Conservation (phyloP, 257 asterid species). For the Przewalskia tangutica region DNA sequence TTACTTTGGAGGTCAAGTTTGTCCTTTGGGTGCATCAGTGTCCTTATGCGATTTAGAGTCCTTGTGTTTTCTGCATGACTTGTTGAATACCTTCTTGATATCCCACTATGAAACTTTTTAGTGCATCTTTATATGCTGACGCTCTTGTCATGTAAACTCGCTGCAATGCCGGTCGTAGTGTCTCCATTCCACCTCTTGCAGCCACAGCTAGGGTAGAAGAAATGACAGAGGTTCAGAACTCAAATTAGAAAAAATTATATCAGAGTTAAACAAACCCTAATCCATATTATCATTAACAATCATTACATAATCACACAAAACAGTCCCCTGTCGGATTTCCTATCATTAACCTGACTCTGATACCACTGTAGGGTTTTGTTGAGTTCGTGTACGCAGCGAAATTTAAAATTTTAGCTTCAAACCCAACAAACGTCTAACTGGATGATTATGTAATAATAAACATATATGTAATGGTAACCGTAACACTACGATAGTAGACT, state of each 20-base stretch:
- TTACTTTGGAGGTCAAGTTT: not conserved
- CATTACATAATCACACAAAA: too few relatives aligned
- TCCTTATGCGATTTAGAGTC: slow-evolving; percentile 25
- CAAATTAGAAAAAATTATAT: not conserved
- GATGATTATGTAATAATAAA: too few relatives aligned
- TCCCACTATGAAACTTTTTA: slow-evolving; percentile 65
- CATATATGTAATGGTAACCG: too few relatives aligned
- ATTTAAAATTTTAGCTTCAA: too few relatives aligned
- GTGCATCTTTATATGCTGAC: slow-evolving; percentile 75
- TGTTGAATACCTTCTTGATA: slow-evolving; percentile 84
- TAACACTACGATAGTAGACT: too few relatives aligned
- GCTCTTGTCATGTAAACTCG: slow-evolving; percentile 89
- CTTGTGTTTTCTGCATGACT: slow-evolving; percentile 59
- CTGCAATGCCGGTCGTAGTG: slow-evolving; percentile 70
- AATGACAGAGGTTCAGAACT: not conserved
- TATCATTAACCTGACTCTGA: too few relatives aligned
- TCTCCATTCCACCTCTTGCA: slow-evolving; percentile 88
- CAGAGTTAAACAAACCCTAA: not conserved
- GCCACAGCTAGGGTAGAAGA: slow-evolving; percentile 45
- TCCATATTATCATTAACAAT: too few relatives aligned
- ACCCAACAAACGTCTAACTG: too few relatives aligned
- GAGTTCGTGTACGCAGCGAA: too few relatives aligned
- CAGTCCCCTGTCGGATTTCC: too few relatives aligned
- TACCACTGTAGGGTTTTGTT: too few relatives aligned
- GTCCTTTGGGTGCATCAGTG: slow-evolving; percentile 18